A percentile compares a stretch with the other conserved stretches of the same genome.
phyloP scores from a whole-genome alignment of 768 basidiomycete genomes.

The Rhizopogon rudus region DNA sequence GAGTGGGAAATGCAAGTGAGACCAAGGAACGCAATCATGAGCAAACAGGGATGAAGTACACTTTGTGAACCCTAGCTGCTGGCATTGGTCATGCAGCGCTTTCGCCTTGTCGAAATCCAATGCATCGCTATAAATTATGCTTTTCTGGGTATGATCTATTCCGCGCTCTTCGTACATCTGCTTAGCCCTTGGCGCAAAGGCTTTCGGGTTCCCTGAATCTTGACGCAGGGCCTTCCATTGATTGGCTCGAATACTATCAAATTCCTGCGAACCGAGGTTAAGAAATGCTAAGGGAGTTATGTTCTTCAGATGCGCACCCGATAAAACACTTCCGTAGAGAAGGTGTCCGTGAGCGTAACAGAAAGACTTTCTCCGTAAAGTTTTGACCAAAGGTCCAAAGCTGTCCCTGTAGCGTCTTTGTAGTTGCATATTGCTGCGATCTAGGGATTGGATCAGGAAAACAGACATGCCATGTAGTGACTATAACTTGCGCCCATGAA shows the following conservation, averaged over 20 bases:
- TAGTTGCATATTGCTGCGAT: conserved; percentile 85
- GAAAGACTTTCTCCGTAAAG: conserved; percentile 52
- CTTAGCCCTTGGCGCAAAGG: conserved; percentile 73
- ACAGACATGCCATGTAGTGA: neutral
- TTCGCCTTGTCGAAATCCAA: conserved; percentile 65
- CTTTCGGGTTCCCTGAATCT: conserved; percentile 88
- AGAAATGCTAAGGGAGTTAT: neutral
- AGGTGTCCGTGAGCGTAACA: conserved; percentile 92
- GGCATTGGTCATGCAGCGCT: conserved; percentile 63
- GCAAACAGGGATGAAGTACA: conserved; percentile 29
- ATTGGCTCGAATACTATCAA: conserved; percentile 47
- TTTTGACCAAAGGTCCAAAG: conserved; percentile 84
- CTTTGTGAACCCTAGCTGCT: conserved; percentile 60
- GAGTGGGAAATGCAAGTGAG: conserved; percentile 1
- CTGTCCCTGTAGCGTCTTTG: conserved; percentile 62
- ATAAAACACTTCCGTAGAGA: conserved; percentile 85
- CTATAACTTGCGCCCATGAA: conserved; percentile 70
- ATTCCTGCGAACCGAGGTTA: conserved; percentile 40
- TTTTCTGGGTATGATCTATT: conserved; percentile 59
- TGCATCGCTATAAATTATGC: conserved; percentile 81
- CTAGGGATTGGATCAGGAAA: conserved; percentile 30
- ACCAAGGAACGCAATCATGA: neutral
- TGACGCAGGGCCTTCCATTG: conserved; percentile 86
- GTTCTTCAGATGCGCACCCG: conserved; percentile 38
- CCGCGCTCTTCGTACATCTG: conserved; percentile 67